Base-by-base conservation (phyloP, 1,284 basidiomycete genomes). In the Sporisorium sorghi region DNA sequence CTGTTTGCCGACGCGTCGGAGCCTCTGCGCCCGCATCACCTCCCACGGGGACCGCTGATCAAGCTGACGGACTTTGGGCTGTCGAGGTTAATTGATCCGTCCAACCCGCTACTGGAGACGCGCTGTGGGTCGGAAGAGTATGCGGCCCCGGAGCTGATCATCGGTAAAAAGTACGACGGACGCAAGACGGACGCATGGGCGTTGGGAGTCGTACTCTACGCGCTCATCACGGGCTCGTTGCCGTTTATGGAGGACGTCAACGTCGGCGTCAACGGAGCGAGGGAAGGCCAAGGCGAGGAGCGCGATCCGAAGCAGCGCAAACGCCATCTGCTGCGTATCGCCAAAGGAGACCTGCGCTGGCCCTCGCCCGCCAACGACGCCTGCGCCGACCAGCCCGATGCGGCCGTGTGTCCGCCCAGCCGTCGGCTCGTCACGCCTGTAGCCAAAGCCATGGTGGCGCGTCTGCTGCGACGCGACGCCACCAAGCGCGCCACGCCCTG, bases 41-140 rank as follows among this genome's bases (percentile, higher is more conserved):
- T 80, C 10, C 88, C 88, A 0, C 62, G 40, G 0, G 79, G 86
- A 1, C 91, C 92, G 0, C 87, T 95, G 9, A 87, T 96, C 85
- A 94, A 94, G 85, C 87, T 96, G 11, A 92, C 92, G 26, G 94
- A 97, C 84, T 97, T 96, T 81, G 94, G 94, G 7, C 88, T 97
- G 24, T 91, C 93, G 24, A 89, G 93, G 21, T 94, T 94, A 85
- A 90, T 96, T 74, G 90, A 91, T 67, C 89, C 90, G 0, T 86
- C 87, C 7, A 86, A 88, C 2, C 92, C 93, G 0, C 85, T 90
- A 26, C 87, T 96, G n/a, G 88, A 89, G 17, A 96, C 93, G 1
- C 89, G 93, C 1, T 97, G 94, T 83, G 94, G 94, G 4, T 92
- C 90, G 24, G 94, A 97, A 83, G 92, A 92, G 10, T 96, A 95